phyloP scores from a whole-genome alignment of 805 yeast genomes.

The Blastobotrys americana region DNA sequence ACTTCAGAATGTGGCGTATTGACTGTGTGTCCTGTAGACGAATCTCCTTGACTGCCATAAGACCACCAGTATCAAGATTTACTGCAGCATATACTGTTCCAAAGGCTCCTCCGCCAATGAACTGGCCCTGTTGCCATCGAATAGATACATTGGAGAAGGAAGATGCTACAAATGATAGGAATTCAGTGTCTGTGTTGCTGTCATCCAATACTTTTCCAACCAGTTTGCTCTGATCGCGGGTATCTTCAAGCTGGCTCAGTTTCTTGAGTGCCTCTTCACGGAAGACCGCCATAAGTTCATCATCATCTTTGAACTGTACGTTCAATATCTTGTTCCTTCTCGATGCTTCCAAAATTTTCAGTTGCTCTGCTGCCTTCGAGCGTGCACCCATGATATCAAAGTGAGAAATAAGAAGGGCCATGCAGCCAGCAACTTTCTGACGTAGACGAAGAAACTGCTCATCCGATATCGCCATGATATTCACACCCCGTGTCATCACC shows the following conservation, averaged over 20 bases:
- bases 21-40: conserved; percentile 82
- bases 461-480: conserved; percentile 71
- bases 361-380: conserved; percentile 54
- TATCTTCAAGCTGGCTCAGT: conserved; percentile 55
- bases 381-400: conserved; percentile 98
- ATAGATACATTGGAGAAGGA: conserved; percentile 84
- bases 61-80: conserved; percentile 89
- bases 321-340: conserved; percentile 29
- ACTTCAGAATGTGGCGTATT: conserved; percentile 74
- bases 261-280: conserved; percentile 63
- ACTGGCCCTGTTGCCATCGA: conserved; percentile 94
- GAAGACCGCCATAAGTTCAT: conserved; percentile 47
- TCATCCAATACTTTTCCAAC: conserved; percentile 90
- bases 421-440: conserved; percentile 84
- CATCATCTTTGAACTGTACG: conserved; percentile 47
- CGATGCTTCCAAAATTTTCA: conserved; percentile 38
- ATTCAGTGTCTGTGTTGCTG: conserved; percentile 79
- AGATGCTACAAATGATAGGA: conserved; percentile 71
- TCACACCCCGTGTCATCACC: conserved; percentile 87
- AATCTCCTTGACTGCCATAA: conserved; percentile 95
- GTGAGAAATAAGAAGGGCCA: conserved; percentile 88
- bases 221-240: conserved; percentile 43
- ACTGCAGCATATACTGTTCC: conserved; percentile 91
- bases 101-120: conserved; percentile 92
- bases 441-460: conserved; percentile 67